phyloP scores from a whole-genome alignment of 768 basidiomycete species.

The Scleroderma bovista region DNA sequence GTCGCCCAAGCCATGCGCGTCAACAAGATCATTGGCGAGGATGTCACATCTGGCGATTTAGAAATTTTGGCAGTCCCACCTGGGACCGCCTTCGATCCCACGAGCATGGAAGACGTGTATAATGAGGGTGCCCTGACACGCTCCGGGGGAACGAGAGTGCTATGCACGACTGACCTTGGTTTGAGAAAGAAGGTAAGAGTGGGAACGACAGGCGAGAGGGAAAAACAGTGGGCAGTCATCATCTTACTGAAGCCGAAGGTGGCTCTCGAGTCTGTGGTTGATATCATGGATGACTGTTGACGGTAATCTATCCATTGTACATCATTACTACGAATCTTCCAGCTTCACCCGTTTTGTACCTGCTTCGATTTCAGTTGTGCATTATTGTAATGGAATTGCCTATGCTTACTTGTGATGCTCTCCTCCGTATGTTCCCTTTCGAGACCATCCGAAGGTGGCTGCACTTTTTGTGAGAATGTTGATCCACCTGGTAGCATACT shows the following conservation, averaged over 20 bases:
- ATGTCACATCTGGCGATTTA: conserved; percentile 27
- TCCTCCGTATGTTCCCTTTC: not conserved
- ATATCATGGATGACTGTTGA: conserved; percentile 29
- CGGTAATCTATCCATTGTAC: not conserved
- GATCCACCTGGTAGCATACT: not conserved
- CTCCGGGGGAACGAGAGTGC: conserved; percentile 17
- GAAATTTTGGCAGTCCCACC: conserved; percentile 25
- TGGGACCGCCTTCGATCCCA: conserved; percentile 18
- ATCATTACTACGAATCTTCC: not conserved
- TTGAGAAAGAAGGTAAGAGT: conserved; percentile 26
- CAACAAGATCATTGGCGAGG: conserved; percentile 33
- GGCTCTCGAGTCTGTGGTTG: conserved; percentile 32
- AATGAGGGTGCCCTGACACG: conserved; percentile 16
- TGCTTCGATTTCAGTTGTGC: not conserved
- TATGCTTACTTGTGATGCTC: not conserved
- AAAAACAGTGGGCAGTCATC: conserved; percentile 26
- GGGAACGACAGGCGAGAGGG: conserved; percentile 18
- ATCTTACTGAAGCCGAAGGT: conserved; percentile 35
- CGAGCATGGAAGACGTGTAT: conserved; percentile 28
- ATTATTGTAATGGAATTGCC: too few relatives aligned
- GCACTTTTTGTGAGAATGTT: not conserved
- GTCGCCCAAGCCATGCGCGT: conserved; percentile 43
- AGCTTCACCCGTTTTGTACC: not conserved
- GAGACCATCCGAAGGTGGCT: not conserved
- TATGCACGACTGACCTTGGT: conserved; percentile 36